Conservation (phyloP, 345 rosid species). For the Populus pruinosa region DNA sequence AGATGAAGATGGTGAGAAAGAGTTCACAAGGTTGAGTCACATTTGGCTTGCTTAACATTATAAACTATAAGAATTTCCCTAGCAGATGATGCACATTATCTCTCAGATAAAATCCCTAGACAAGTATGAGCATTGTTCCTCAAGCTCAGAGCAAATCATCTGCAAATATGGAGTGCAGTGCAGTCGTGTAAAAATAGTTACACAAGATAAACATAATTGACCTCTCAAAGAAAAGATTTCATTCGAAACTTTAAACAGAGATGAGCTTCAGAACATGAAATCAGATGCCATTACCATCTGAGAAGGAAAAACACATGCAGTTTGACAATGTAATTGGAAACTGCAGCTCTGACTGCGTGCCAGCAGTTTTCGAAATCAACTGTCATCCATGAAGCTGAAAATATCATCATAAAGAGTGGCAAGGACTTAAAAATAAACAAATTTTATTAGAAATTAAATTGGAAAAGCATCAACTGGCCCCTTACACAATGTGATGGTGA, state of each 20-base stretch:
- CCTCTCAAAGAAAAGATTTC: constrained; percentile 1
- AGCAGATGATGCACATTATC: constrained; percentile 16
- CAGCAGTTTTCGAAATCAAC: neutral
- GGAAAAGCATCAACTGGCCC: neutral
- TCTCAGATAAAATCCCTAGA: constrained; percentile 26
- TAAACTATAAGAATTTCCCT: constrained; percentile 11
- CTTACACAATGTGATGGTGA: too few relatives aligned
- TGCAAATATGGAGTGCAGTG: constrained; percentile 45
- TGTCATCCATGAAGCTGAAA: neutral
- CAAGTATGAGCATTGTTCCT: constrained; percentile 38
- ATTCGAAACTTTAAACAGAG: neutral
- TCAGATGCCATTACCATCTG: neutral
- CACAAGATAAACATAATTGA: constrained; percentile 17
- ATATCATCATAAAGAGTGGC: neutral
- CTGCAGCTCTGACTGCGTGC: neutral
- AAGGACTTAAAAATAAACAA: neutral
- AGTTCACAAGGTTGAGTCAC: constrained; percentile 4
- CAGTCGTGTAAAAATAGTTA: constrained; percentile 28
- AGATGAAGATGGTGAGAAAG: constrained; percentile 4
- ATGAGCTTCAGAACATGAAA: neutral
- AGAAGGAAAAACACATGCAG: neutral
- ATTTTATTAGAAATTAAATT: neutral
- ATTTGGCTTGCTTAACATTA: constrained; percentile 12
- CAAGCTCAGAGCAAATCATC: constrained; percentile 54
- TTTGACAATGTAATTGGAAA: neutral